phyloP scores from a whole-genome alignment of 495 filamentous ascomycete species.

The Corynascus novoguineensis region DNA sequence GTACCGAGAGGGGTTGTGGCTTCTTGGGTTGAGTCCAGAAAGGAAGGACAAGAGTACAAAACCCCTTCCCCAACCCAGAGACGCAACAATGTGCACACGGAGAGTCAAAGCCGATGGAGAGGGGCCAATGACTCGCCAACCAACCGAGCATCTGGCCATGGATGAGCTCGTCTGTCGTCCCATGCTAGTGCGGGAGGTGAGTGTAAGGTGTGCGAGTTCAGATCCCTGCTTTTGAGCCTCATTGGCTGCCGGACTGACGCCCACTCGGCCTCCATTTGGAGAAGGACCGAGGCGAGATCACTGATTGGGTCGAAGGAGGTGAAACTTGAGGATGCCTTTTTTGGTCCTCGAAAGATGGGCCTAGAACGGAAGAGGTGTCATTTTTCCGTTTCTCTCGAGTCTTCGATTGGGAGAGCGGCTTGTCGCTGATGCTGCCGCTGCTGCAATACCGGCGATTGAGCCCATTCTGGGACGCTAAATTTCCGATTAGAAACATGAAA shows the following conservation, averaged over 20 bases:
- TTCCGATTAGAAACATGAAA: background rate
- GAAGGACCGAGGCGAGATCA: conserved; percentile 18
- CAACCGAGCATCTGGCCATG: conserved; percentile 27
- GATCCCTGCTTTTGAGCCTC: conserved; percentile 35
- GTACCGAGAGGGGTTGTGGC: background rate
- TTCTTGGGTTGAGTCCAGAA: background rate
- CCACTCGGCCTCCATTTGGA: conserved; percentile 29
- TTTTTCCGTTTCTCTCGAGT: conserved; percentile 4
- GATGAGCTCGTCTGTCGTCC: conserved; percentile 19
- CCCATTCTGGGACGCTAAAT: conserved; percentile 5
- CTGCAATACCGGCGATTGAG: conserved; percentile 3
- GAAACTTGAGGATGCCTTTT: conserved; percentile 18
- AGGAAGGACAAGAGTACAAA: background rate
- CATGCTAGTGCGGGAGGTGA: conserved; percentile 34
- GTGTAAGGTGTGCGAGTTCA: conserved; percentile 30
- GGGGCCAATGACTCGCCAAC: conserved; percentile 9
- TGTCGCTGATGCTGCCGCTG: background rate
- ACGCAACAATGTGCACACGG: conserved; percentile 23
- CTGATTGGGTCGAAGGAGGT: conserved; percentile 26
- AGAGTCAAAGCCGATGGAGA: background rate
- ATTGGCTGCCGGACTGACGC: conserved; percentile 31
- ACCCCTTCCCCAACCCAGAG: conserved; percentile 12
- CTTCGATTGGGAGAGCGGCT: background rate
- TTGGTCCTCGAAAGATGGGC: conserved; percentile 6
- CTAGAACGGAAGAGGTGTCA: conserved; percentile 5